Base-by-base conservation (phyloP, 495 filamentous ascomycete species). In the Parachaetomium inaequale region DNA sequence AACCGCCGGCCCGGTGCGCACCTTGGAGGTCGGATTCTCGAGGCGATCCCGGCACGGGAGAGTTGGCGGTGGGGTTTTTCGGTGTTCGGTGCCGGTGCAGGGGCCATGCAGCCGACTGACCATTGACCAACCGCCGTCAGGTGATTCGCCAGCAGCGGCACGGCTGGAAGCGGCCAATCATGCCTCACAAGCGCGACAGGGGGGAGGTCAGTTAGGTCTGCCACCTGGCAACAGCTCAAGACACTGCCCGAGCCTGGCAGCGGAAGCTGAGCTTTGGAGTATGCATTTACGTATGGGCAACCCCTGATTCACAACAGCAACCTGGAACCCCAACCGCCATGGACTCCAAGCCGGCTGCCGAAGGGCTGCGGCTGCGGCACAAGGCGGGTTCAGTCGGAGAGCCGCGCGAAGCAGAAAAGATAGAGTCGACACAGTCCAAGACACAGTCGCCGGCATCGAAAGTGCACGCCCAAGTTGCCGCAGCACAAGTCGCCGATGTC, bases 401-500 rank as follows among this genome's bases (percentile, higher is more conserved):
- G 38, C 4, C 46, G 2, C 25, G 12, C 36, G 19, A 58, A n/a
- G 6, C 29, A 29, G n/a, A 0, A n/a, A 17, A 25, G 8, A 25
- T 4, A n/a, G 11, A 8, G n/a, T n/a, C n/a, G 1, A 11, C 28
- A 52, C 8, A 5, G 21, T 14, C 36, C n/a, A 15, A 8, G 1
- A 11, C 28, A 52, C 8, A 5, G 21, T 14, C 36, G 11, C 50
- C 14, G 7, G 36, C 23, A 11, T 29, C 1, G 19, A 54, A 62
- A 7, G 45, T 64, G 32, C 72, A 74, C 51, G 62, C 63, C 10
- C 68, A 75, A 15, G 73, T 74, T 15, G 50, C 69, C 26, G 59
- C 70, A 7, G 68, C 70, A 28, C 71, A 73, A 61, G 61, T 69
- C 36, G 45, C 56, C n/a, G 81, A 84, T 50, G 74, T 87, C 58